Percentiles rank a stretch among this genome's conserved stretches.
These are phyloP conservation scores for Colletotrichum spaethianum DNA, from an alignment of 2,329 filamentous ascomycete species.

Conservation along the genomic window DNA sequence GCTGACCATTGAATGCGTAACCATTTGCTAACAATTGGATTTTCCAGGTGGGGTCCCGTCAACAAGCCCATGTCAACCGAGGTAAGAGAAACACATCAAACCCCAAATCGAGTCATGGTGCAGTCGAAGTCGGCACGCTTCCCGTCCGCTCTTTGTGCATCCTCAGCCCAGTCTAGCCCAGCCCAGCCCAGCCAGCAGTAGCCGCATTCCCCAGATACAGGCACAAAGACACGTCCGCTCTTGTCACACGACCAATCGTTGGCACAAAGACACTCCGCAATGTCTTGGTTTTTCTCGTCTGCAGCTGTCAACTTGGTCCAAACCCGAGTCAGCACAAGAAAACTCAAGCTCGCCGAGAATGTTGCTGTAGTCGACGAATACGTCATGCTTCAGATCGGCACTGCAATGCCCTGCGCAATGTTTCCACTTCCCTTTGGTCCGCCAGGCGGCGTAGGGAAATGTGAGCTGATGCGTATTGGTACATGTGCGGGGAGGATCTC, in stretches of 20 bases:
- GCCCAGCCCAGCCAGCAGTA: constrained; percentile 12
- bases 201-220: constrained; percentile 1
- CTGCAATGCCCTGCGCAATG: neutral
- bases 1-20: constrained; percentile 23
- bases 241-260: constrained; percentile 25
- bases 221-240: neutral
- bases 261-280: neutral
- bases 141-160: constrained; percentile 32
- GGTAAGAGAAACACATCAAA: constrained; percentile 71
- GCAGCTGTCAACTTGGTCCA: neutral
- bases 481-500: constrained; percentile 10
- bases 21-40: constrained; percentile 35
- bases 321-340: neutral
- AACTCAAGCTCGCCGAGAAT: constrained; percentile 1
- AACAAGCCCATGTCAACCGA: constrained; percentile 99
- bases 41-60: constrained; percentile 87
- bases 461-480: constrained; percentile 1
- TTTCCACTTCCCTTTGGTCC: constrained; percentile 4
- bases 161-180: constrained; percentile 24
- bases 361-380: constrained; percentile 5
- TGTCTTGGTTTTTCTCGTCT: neutral
- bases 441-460: neutral
- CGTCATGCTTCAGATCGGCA: constrained; percentile 38
- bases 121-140: constrained; percentile 29
- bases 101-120: constrained; percentile 30